phyloP scores from a whole-genome alignment of 2,329 filamentous ascomycete genomes.

The Colletotrichum sp. region DNA sequence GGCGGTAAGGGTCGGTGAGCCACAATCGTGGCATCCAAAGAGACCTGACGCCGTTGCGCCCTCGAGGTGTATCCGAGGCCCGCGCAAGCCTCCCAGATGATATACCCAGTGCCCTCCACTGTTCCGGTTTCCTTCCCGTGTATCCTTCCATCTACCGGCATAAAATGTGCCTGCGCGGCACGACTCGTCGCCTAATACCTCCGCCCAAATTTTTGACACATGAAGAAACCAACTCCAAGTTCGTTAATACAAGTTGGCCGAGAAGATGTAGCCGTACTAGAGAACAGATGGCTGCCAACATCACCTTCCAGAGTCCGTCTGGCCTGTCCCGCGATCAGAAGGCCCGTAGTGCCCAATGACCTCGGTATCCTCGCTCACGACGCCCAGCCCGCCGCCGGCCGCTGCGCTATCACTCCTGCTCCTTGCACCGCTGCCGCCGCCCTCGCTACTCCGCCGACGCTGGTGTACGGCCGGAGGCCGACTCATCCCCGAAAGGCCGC shows the following conservation, averaged over 20 bases:
- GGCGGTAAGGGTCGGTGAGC: not conserved
- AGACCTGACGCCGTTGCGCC: not conserved
- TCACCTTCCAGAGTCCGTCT: conserved; percentile 38
- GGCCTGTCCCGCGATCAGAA: conserved; percentile 40
- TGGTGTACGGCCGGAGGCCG: conserved; percentile 30
- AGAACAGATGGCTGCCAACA: not conserved
- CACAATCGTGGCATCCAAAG: not conserved
- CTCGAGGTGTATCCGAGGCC: not conserved
- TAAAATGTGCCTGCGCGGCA: not conserved
- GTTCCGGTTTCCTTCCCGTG: not conserved
- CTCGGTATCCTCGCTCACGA: conserved; percentile 52
- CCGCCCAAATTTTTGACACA: not conserved
- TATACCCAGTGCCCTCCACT: not conserved
- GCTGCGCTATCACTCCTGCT: conserved; percentile 26
- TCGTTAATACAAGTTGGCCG: not conserved
- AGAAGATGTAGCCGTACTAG: not conserved
- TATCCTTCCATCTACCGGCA: not conserved
- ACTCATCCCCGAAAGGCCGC: conserved; percentile 23
- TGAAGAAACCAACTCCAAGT: not conserved
- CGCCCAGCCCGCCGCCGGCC: conserved; percentile 25
- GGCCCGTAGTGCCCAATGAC: conserved; percentile 49
- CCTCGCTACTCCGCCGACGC: conserved; percentile 30
- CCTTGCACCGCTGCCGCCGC: conserved; percentile 20
- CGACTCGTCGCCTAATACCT: not conserved
- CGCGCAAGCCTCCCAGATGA: not conserved